A percentile compares a stretch with the other conserved stretches of the same genome.
Evolutionary conservation across 2,329 filamentous ascomycete species (phyloP).

Genomic region (Elsinoe ampelina): DNA sequence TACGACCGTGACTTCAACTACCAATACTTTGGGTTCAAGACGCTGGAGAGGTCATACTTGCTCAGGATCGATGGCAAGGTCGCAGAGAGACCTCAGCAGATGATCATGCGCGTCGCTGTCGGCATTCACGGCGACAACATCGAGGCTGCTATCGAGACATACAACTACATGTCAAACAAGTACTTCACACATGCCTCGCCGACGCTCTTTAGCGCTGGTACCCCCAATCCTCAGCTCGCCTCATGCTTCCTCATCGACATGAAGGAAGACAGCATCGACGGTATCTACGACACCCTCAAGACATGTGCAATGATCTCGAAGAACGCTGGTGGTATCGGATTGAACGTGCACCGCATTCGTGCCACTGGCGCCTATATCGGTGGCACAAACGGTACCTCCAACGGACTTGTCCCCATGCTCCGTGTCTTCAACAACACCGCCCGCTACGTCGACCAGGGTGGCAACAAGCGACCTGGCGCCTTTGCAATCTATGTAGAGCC

Average conservation of each 20-base stretch:
- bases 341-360: conserved; percentile 94
- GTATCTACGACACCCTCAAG: conserved; percentile 98
- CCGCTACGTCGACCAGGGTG: conserved; percentile 95
- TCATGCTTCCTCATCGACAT: conserved; percentile 99
- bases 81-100: conserved; percentile 93
- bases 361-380: conserved; percentile 97
- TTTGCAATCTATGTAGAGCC: conserved; percentile 99
- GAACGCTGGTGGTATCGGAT: conserved; percentile 94
- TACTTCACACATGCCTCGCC: conserved; percentile 98
- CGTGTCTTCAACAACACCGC: conserved; percentile 99
- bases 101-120: conserved; percentile 98
- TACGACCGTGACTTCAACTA: conserved; percentile 99
- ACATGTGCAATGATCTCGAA: conserved; percentile 99
- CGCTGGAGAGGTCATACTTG: conserved; percentile 92
- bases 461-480: conserved; percentile 96
- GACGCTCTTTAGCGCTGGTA: conserved; percentile 96
- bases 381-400: conserved; percentile 95
- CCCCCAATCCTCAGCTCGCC: conserved; percentile 85
- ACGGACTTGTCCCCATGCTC: conserved; percentile 95
- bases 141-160: conserved; percentile 91
- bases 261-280: conserved; percentile 99
- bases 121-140: conserved; percentile 94
- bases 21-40: conserved; percentile 99
- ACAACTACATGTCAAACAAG: conserved; percentile 98
- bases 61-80: conserved; percentile 93